phyloP scores from a whole-genome alignment of 345 rosid species.

The Brassica juncea region DNA sequence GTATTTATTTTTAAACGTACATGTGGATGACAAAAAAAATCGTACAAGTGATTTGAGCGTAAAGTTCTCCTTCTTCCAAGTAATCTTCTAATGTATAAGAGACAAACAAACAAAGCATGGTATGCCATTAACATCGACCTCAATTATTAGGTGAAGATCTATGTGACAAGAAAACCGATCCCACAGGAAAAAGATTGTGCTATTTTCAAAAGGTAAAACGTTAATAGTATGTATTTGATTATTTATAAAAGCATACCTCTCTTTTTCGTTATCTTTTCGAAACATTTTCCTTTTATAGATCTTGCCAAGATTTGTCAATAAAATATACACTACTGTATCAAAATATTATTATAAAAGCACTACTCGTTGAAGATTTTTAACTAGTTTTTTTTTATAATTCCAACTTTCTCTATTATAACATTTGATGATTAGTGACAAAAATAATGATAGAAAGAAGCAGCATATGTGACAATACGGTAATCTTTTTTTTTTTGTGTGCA shows the following conservation, averaged over 20 bases:
- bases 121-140: constrained; percentile 21
- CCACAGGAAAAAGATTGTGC: constrained; percentile 7
- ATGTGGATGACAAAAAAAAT: too few species aligned
- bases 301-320: constrained; percentile 34
- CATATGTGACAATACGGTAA: too few species aligned
- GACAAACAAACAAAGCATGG: not conserved
- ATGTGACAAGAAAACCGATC: constrained; percentile 21
- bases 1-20: not conserved
- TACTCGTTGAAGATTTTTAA: not conserved
- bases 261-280: constrained; percentile 36
- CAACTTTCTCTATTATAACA: not conserved
- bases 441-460: too few species aligned
- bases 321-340: constrained; percentile 9
- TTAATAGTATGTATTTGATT: constrained; percentile 8
- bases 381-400: not conserved
- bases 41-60: not conserved
- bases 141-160: constrained; percentile 23
- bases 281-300: constrained; percentile 29
- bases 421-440: not conserved
- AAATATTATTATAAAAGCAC: not conserved
- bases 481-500: too few species aligned
- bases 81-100: not conserved
- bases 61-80: not conserved
- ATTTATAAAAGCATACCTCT: constrained; percentile 19
- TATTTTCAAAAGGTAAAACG: constrained; percentile 24